Conservation (phyloP, 2,329 filamentous ascomycete species). For the Fusarium graminum region DNA sequence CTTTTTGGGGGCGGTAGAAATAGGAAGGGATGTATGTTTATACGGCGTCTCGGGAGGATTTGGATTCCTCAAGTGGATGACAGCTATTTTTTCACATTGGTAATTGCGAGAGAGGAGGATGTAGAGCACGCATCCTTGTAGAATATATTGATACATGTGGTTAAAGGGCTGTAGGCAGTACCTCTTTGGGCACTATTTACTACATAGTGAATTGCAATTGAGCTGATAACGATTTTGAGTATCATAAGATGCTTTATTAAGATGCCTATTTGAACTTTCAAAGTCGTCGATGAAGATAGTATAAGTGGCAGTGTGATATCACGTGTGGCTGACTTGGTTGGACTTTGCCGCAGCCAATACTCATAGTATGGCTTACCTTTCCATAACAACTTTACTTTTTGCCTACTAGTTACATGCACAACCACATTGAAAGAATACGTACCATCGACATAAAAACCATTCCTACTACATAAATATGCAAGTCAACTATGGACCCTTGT, state of each 20-base stretch:
- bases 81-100: slow-evolving; percentile 36
- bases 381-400: slow-evolving; percentile 17
- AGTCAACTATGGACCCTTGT: slow-evolving; percentile 23
- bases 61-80: slow-evolving; percentile 45
- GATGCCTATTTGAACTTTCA: slow-evolving; percentile 2
- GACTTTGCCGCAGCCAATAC: background rate
- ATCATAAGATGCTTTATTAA: slow-evolving; percentile 3
- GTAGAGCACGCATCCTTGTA: slow-evolving; percentile 41
- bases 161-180: slow-evolving; percentile 17
- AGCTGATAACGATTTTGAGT: slow-evolving; percentile 5
- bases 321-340: slow-evolving; percentile 27
- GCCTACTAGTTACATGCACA: slow-evolving; percentile 6
- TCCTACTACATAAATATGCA: slow-evolving; percentile 17
- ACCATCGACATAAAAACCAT: slow-evolving; percentile 15
- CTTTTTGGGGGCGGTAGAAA: slow-evolving; percentile 43
- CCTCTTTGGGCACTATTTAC: slow-evolving; percentile 8
- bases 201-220: slow-evolving; percentile 14
- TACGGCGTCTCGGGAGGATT: slow-evolving; percentile 49
- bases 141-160: slow-evolving; percentile 38
- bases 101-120: slow-evolving; percentile 38
- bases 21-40: slow-evolving; percentile 42
- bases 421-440: slow-evolving; percentile 2
- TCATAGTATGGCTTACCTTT: too few relatives aligned
- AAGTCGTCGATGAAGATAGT: background rate
- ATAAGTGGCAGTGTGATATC: slow-evolving; percentile 15